phyloP scores from a whole-genome alignment of 345 rosid genomes.

The thale cress (Arabidopsis thaliana) region TAIR10.1 NC_003070.9:28266501-28267000 shows the following conservation, averaged over 20 bases:
- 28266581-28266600: constrained; percentile 98
- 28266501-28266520: constrained; percentile 93
- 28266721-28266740: constrained; percentile 62
- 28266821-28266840: constrained; percentile 88
- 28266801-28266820: constrained; percentile 99
- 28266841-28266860: constrained; percentile 84
- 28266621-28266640: constrained; percentile 90
- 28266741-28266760: constrained; percentile 80
- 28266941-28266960: constrained; percentile 96
- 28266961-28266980: constrained; percentile 90
- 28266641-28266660: constrained; percentile 38
- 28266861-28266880: constrained; percentile 81
- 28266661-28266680: constrained; percentile 3
- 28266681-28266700: not conserved
- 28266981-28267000: constrained; percentile 96
- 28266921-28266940: constrained; percentile 90
- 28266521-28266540: constrained; percentile 92
- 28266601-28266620: constrained; percentile 83
- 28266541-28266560: constrained; percentile 82
- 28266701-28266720: not conserved
- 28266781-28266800: constrained; percentile 99
- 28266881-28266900: constrained; percentile 76
- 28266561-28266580: constrained; percentile 97
- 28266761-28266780: constrained; percentile 93
- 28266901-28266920: constrained; percentile 88